Conservation (phyloP, 139 green algal genomes). For the Tetradesmus lagerheimii region DNA sequence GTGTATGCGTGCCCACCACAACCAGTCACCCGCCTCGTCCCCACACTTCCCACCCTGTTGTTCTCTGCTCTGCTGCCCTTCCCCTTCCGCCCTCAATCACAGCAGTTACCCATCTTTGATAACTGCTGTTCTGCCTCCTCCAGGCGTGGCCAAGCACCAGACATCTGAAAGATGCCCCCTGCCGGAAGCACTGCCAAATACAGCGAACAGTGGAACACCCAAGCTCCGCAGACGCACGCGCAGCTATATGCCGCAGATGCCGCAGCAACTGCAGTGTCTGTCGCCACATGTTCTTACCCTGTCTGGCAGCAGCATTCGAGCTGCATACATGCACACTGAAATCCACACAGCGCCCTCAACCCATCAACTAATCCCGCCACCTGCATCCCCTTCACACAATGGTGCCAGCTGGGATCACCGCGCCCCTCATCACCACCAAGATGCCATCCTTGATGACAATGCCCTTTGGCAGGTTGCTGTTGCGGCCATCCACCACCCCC, state of each 20-base stretch:
- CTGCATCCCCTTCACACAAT: conserved; percentile 42
- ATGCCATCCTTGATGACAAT: conserved; percentile 48
- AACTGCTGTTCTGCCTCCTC: too few relatives aligned
- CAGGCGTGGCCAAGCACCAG: too few relatives aligned
- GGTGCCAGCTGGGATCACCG: conserved; percentile 28
- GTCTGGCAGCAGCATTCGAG: too few relatives aligned
- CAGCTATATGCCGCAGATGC: background rate
- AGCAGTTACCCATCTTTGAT: too few relatives aligned
- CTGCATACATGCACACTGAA: background rate
- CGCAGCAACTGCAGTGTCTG: background rate
- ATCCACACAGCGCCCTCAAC: background rate
- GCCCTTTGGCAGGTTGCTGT: conserved; percentile 30
- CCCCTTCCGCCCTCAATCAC: too few relatives aligned
- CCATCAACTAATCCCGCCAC: background rate
- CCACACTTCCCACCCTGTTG: too few relatives aligned
- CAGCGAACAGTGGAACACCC: too few relatives aligned
- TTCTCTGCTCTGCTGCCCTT: too few relatives aligned
- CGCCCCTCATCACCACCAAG: conserved; percentile 26
- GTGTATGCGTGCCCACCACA: too few relatives aligned
- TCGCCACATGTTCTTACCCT: background rate
- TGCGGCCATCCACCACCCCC: conserved; percentile 31
- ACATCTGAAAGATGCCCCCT: too few relatives aligned
- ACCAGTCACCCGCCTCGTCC: too few relatives aligned
- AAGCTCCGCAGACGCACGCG: background rate
- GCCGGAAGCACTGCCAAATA: too few relatives aligned